These are phyloP conservation scores for Wakefieldia striispora DNA, from an alignment of 768 basidiomycete species.

Conservation along the genomic window DNA sequence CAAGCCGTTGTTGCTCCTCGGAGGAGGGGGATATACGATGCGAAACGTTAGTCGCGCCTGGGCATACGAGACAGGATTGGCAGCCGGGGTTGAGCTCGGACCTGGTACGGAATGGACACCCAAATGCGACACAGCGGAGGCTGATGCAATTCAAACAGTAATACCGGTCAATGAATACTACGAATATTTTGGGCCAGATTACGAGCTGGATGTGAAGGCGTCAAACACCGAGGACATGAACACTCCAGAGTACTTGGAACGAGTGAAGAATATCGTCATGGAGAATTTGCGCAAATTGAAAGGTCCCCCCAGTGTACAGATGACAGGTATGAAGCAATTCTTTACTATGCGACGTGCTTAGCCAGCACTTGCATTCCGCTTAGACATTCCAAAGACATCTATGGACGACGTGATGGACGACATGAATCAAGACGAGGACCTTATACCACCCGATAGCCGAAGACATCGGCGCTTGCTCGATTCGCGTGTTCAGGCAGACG, in stretches of 20 bases:
- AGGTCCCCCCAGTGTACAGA: constrained; percentile 90
- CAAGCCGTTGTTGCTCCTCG: constrained; percentile 88
- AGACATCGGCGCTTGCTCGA: constrained; percentile 78
- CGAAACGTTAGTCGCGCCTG: constrained; percentile 95
- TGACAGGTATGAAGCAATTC: constrained; percentile 57
- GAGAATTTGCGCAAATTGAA: constrained; percentile 85
- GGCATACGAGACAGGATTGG: constrained; percentile 97
- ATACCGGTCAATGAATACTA: constrained; percentile 99
- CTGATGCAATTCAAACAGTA: constrained; percentile 47
- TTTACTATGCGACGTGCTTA: no score
- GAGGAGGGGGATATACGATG: constrained; percentile 98
- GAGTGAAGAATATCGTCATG: constrained; percentile 88
- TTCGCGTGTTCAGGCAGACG: constrained; percentile 76
- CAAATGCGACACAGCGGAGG: neutral
- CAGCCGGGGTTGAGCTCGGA: constrained; percentile 93
- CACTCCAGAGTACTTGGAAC: constrained; percentile 87
- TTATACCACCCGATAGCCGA: constrained; percentile 73
- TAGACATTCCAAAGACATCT: constrained; percentile 82
- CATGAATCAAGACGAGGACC: constrained; percentile 77
- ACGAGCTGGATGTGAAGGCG: constrained; percentile 90
- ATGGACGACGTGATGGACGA: constrained; percentile 87
- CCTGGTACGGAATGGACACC: constrained; percentile 49
- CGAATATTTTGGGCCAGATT: constrained; percentile 98
- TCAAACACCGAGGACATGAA: constrained; percentile 97
- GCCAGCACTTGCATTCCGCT: no score